Percentiles rank a stretch among this genome's conserved stretches.
phyloP scores from a whole-genome alignment of 2,329 filamentous ascomycete genomes.

The Cladosporium sp. region DNA sequence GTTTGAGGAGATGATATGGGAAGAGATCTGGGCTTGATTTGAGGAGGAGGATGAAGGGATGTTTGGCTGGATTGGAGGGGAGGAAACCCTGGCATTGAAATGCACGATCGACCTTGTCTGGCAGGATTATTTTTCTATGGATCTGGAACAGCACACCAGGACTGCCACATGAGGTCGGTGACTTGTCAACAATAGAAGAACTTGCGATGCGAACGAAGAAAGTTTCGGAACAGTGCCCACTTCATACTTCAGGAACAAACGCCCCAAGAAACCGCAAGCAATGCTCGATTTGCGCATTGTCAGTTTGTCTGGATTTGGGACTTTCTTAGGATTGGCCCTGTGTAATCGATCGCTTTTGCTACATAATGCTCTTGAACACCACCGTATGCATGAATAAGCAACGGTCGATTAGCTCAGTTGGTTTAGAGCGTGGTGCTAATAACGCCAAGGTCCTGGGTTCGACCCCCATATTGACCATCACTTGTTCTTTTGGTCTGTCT shows the following conservation, averaged over 20 bases:
- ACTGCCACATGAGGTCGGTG: not conserved
- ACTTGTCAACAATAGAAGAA: not conserved
- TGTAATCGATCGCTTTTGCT: no score
- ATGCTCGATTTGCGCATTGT: not conserved
- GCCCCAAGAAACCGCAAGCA: not conserved
- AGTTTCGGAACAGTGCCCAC: not conserved
- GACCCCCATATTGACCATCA: conserved; percentile 5
- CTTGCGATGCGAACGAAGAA: not conserved
- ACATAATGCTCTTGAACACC: not conserved
- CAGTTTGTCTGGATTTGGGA: not conserved
- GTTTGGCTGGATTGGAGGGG: not conserved
- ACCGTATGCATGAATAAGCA: not conserved
- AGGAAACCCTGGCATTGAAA: not conserved
- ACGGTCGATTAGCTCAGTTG: conserved; percentile 13
- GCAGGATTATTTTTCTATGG: not conserved
- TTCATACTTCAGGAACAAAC: not conserved
- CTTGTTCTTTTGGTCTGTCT: not conserved
- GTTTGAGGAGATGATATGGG: not conserved
- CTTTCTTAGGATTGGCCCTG: no score
- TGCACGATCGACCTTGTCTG: not conserved
- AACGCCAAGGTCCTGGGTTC: conserved; percentile 10
- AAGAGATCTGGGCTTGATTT: not conserved
- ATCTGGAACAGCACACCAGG: conserved; percentile 13
- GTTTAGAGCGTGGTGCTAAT: conserved; percentile 15
- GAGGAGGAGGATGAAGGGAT: not conserved